These are phyloP conservation scores for Tilletia setariae DNA, from an alignment of 1,284 basidiomycete genomes.

Conservation along the genomic window DNA sequence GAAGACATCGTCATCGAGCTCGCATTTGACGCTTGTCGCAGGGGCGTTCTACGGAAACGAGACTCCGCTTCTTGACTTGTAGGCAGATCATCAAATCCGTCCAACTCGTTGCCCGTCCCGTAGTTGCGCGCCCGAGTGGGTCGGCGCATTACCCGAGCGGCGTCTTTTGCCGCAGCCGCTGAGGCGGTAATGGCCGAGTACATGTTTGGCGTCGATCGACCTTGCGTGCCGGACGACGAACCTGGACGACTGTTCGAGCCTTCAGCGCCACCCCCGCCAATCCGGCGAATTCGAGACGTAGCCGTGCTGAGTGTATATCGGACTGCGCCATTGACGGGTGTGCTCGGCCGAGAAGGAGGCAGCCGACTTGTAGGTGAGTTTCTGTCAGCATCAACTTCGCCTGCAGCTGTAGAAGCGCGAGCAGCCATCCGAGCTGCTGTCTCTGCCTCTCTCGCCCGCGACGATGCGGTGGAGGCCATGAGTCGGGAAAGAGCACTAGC, in stretches of 20 bases:
- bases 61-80: conserved; percentile 60
- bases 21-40: conserved; percentile 7
- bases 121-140: conserved; percentile 72
- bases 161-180: conserved; percentile 10
- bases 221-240: no score
- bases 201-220: not conserved
- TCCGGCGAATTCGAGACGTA: not conserved
- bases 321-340: conserved; percentile 22
- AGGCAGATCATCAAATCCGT: conserved; percentile 82
- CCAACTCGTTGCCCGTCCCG: conserved; percentile 89
- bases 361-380: not conserved
- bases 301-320: conserved; percentile 8
- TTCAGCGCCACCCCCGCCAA: not conserved
- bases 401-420: conserved; percentile 16
- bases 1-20: not conserved
- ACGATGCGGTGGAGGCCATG: conserved; percentile 36
- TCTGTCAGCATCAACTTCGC: conserved; percentile 12
- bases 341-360: conserved; percentile 29
- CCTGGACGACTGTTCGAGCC: not conserved
- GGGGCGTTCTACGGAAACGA: not conserved
- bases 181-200: conserved; percentile 7
- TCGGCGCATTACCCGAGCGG: conserved; percentile 67
- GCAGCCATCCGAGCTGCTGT: conserved; percentile 29
- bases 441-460: conserved; percentile 36
- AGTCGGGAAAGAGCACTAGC: conserved; percentile 17